A percentile compares a stretch with the other conserved stretches of the same genome.
These are phyloP conservation scores for Daldinia loculata DNA, from an alignment of 495 filamentous ascomycete genomes.

Conservation along the genomic window DNA sequence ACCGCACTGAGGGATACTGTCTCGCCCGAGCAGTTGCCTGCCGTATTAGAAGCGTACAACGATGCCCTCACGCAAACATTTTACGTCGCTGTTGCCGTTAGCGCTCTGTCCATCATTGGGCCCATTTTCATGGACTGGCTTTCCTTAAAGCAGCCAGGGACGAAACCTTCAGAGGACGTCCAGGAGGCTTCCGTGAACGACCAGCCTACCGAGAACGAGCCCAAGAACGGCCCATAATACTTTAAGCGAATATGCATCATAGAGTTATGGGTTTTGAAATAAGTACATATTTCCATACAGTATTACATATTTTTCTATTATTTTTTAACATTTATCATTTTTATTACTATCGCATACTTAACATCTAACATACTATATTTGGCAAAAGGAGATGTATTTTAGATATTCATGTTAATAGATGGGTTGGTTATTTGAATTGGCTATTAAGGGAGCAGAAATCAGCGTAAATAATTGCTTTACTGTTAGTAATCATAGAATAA, in stretches of 20 bases:
- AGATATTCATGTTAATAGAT: no score
- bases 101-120: constrained; percentile 67
- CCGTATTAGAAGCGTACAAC: constrained; percentile 75
- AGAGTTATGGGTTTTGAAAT: neutral
- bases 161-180: constrained; percentile 1
- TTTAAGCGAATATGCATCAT: neutral
- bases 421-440: no score
- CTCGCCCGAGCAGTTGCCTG: constrained; percentile 54
- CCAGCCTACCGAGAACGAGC: neutral
- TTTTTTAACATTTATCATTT: neutral
- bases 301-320: neutral
- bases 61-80: constrained; percentile 71
- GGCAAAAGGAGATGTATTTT: neutral
- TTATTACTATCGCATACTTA: neutral
- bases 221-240: constrained; percentile 2
- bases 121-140: constrained; percentile 74
- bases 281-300: neutral
- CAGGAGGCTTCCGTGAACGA: constrained; percentile 7
- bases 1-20: constrained; percentile 63
- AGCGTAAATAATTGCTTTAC: no score
- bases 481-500: no score
- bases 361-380: neutral
- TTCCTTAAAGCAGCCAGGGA: constrained; percentile 65
- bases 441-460: no score
- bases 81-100: constrained; percentile 73